A percentile compares a stretch with the other conserved stretches of the same genome.
Conservation (phyloP, 2,329 filamentous ascomycete genomes). For the Xylariaceae sp. region DNA sequence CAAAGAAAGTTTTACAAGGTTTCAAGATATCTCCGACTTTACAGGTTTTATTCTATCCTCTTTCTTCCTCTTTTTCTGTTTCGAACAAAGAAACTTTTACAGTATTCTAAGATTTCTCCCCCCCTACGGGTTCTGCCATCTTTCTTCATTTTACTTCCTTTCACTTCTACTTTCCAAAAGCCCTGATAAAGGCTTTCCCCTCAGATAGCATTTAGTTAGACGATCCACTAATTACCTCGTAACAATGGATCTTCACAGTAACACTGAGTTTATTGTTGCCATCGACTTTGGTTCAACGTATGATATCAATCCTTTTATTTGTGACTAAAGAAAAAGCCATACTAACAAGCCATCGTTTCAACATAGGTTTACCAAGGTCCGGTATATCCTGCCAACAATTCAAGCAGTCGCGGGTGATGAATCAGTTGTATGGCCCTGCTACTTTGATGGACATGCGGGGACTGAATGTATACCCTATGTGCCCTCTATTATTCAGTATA, state of each 20-base stretch:
- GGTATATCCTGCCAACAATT: not conserved
- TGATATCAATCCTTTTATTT: constrained; percentile 2
- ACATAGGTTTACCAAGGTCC: constrained; percentile 6
- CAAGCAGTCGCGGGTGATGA: not conserved
- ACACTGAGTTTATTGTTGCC: constrained; percentile 2
- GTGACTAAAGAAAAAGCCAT: not conserved
- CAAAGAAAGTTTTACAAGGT: not conserved
- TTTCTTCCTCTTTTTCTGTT: too few species aligned
- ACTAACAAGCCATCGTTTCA: not conserved
- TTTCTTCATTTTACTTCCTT: not conserved
- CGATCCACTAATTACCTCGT: too few species aligned
- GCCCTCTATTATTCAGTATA: constrained; percentile 9
- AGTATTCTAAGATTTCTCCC: not conserved
- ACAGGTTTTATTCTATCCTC: too few species aligned
- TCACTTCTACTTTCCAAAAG: not conserved
- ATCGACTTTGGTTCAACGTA: constrained; percentile 11
- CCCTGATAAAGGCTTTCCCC: not conserved
- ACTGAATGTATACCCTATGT: not conserved
- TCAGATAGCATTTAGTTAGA: not conserved
- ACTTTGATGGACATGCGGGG: not conserved
- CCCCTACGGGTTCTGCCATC: not conserved
- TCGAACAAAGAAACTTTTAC: too few species aligned
- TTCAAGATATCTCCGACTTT: too few species aligned
- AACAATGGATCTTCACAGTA: constrained; percentile 2
- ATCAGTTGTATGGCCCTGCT: not conserved